A percentile compares a stretch with the other conserved stretches of the same genome.
Conservation (phyloP, 495 filamentous ascomycete species). For the Xylaria cubensis region DNA sequence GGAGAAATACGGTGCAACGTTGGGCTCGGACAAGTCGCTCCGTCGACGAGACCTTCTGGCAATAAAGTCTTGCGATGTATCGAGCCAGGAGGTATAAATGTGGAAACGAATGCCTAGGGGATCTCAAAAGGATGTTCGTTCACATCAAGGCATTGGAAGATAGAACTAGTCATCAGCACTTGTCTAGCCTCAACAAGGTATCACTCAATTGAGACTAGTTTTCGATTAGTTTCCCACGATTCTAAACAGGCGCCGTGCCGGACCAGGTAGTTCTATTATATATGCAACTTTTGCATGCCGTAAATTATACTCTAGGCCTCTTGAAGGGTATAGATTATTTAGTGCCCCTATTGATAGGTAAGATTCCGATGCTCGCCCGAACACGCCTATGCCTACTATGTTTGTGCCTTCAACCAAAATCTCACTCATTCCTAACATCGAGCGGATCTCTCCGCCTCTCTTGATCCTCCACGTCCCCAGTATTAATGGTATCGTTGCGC, state of each 20-base stretch:
- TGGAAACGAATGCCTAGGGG: neutral
- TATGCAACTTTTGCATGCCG: too few species aligned
- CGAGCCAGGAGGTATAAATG: neutral
- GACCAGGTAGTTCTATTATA: too few species aligned
- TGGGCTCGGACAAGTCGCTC: neutral
- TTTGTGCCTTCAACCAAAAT: neutral
- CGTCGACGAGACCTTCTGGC: neutral
- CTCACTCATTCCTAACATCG: neutral
- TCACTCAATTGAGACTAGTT: too few species aligned
- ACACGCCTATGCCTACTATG: neutral
- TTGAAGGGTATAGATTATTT: neutral
- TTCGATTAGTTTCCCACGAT: too few species aligned
- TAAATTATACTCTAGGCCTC: neutral
- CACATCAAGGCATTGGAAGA: too few species aligned
- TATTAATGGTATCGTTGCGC: constrained; percentile 24
- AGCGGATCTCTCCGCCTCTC: constrained; percentile 12
- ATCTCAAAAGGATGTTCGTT: too few species aligned
- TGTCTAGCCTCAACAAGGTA: too few species aligned
- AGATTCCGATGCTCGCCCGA: neutral
- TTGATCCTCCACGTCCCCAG: neutral
- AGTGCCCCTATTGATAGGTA: neutral
- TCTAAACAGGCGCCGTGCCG: too few species aligned
- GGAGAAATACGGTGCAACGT: neutral
- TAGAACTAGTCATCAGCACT: too few species aligned
- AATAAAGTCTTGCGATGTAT: neutral